Percentiles rank a stretch among this genome's conserved stretches.
phyloP scores from a whole-genome alignment of 176 grass and related monocot genomes.

The Lolium rigidum region DNA sequence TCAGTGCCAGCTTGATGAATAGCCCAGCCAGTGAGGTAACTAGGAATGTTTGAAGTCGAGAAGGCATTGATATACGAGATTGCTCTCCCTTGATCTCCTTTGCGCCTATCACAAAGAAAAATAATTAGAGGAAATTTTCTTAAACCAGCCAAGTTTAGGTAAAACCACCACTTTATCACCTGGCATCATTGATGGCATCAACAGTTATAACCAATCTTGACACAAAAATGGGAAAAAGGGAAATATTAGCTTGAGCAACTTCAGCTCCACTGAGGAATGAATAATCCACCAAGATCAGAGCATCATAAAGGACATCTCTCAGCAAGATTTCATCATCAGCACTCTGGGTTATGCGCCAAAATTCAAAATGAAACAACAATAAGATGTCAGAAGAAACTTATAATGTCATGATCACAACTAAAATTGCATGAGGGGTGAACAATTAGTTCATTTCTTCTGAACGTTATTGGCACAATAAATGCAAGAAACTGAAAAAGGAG shows the following conservation, averaged over 20 bases:
- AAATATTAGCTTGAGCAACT: conserved; percentile 69
- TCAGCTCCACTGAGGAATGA: conserved; percentile 75
- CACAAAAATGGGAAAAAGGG: conserved; percentile 62
- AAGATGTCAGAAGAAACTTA: conserved; percentile 29
- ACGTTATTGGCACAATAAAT: conserved; percentile 15
- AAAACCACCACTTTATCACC: conserved; percentile 54
- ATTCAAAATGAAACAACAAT: conserved; percentile 37
- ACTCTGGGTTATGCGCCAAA: conserved; percentile 54
- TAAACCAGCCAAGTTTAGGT: conserved; percentile 11
- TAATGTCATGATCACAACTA: conserved; percentile 4
- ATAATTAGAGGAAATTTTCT: conserved; percentile 42
- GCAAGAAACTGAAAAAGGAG: conserved; percentile 1
- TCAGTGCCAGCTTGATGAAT: conserved; percentile 49
- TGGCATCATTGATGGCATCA: conserved; percentile 79
- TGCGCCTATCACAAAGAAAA: conserved; percentile 64
- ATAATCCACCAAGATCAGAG: conserved; percentile 93
- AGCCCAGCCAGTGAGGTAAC: conserved; percentile 71
- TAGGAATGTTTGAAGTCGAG: conserved; percentile 73
- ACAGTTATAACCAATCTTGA: conserved; percentile 84
- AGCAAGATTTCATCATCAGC: conserved; percentile 79
- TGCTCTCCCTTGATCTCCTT: conserved; percentile 83
- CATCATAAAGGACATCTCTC: conserved; percentile 84
- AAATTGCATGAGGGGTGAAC: background rate
- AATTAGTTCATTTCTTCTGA: conserved; percentile 15
- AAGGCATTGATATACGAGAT: conserved; percentile 83